phyloP scores from a whole-genome alignment of 2,329 filamentous ascomycete genomes.

The Colletotrichum higginsianum region DNA sequence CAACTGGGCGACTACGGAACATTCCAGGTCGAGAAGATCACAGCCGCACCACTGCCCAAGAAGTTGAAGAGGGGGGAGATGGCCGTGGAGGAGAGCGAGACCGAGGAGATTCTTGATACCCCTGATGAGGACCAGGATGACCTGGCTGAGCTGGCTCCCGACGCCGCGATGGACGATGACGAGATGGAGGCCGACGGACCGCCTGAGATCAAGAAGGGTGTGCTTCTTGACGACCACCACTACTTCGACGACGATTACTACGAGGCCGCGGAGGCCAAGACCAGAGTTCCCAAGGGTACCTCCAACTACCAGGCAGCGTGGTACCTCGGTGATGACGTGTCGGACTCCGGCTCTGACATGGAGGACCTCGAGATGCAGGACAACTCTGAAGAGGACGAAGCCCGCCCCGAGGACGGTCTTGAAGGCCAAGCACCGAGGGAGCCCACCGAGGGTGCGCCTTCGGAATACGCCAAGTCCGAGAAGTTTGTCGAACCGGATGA shows the following conservation, averaged over 20 bases:
- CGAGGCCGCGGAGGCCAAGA: slow-evolving; percentile 73
- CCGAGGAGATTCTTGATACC: slow-evolving; percentile 74
- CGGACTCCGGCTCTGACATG: slow-evolving; percentile 87
- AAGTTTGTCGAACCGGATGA: slow-evolving; percentile 91
- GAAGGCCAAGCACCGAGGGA: slow-evolving; percentile 77
- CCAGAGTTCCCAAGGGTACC: slow-evolving; percentile 88
- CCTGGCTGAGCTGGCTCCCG: slow-evolving; percentile 86
- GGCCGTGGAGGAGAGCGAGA: slow-evolving; percentile 72
- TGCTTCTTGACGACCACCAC: slow-evolving; percentile 95
- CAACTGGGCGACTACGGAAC: slow-evolving; percentile 96
- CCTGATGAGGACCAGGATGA: slow-evolving; percentile 88
- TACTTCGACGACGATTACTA: slow-evolving; percentile 91
- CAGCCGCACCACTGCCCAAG: slow-evolving; percentile 77
- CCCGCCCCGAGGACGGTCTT: slow-evolving; percentile 85
- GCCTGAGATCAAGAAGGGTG: slow-evolving; percentile 79
- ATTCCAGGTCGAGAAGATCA: slow-evolving; percentile 92
- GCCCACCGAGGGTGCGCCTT: slow-evolving; percentile 83
- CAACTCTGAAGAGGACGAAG: slow-evolving; percentile 67
- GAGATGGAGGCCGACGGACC: slow-evolving; percentile 58
- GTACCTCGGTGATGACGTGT: slow-evolving; percentile 85
- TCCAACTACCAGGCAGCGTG: slow-evolving; percentile 95
- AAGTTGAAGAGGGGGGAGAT: slow-evolving; percentile 76
- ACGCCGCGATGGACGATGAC: slow-evolving; percentile 77
- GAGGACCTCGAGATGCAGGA: slow-evolving; percentile 76
- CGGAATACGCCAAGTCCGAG: slow-evolving; percentile 94